These are phyloP conservation scores for Pestalotiopsis sp. DNA, from an alignment of 2,329 filamentous ascomycete genomes.

Conservation along the genomic window DNA sequence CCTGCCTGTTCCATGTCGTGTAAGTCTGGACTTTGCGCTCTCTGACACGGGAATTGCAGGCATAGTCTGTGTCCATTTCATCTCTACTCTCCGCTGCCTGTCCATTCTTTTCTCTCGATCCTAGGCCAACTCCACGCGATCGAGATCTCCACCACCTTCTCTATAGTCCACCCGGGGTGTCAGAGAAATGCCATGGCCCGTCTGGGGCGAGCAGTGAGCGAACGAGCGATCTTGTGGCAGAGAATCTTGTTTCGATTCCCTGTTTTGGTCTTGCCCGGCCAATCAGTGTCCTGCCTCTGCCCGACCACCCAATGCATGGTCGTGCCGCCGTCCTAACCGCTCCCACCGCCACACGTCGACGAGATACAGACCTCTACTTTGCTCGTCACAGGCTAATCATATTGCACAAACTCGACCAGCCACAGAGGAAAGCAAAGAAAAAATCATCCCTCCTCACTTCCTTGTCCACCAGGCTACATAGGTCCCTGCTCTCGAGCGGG, in stretches of 20 bases:
- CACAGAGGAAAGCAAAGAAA: neutral
- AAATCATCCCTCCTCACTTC: neutral
- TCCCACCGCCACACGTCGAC: neutral
- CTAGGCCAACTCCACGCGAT: slow-evolving; percentile 10
- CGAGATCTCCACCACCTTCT: slow-evolving; percentile 14
- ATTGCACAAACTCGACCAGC: neutral
- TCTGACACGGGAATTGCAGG: slow-evolving; percentile 2
- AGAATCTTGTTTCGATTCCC: slow-evolving; percentile 17
- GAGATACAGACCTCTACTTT: neutral
- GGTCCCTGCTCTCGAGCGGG: neutral
- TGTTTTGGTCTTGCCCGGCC: slow-evolving; percentile 1
- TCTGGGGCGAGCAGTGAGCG: neutral
- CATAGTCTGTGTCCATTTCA: neutral
- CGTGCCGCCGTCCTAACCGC: neutral
- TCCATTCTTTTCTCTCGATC: neutral
- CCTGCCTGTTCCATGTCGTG: slow-evolving; percentile 12
- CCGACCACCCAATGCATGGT: neutral
- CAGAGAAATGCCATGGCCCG: neutral
- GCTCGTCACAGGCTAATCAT: neutral
- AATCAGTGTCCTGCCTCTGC: slow-evolving; percentile 2
- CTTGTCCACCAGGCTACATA: neutral
- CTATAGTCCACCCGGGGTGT: slow-evolving; percentile 7
- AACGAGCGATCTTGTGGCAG: neutral
- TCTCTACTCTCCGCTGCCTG: neutral
- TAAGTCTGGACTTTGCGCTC: slow-evolving; percentile 8